Evolutionary conservation across 2,329 filamentous ascomycete genomes (phyloP), one percentile per base, ranked within the genome.

Genomic region (Orbilia javanica): DNA sequence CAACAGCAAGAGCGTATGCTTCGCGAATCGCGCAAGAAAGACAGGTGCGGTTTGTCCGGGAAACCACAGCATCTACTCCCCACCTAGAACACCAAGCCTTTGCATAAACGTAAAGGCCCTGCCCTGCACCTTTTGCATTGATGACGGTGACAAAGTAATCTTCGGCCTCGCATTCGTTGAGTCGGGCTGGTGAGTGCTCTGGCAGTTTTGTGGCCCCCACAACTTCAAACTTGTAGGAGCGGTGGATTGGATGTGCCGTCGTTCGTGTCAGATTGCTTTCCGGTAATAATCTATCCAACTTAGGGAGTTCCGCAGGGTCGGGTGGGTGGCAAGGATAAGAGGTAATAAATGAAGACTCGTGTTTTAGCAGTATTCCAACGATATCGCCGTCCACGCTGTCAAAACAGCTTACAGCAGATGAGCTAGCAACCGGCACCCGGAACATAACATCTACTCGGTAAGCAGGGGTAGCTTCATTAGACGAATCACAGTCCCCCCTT

Each of bases 21-120:
- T 95, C 92, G 18, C 92, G 87, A 50, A 95, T 88, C 46, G 91
- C 91, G 83, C 92, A 95, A 2, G 88, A 88, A 39, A 94, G 83
- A 82, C 92, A 95, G 0, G 90, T 91, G 78, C 91, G 86, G 80
- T 89, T 88, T 44, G 87, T 86, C 64, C 91, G 86, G 78, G 90
- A 92, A 79, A 94, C 87, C 18, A 94, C 83, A 22, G 92, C 92
- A 82, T 93, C 91, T 87, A 90, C 90, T 1, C 92, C 92, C 80
- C 88, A 89, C 82, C 92, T 89, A 0, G 92, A 90, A 82, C 92
- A 94, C 80, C 93, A 86, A 1, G 92, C 91, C 60, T 92, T 86
- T 0, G 90, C 90, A 65, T 94, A 84, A 7, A 94, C 87, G 83
- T 93, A 91, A 82, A 92, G 85, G 81, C 91, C 89, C 11, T 89